These are phyloP conservation scores for Rhodomyrtus psidioides DNA, from an alignment of 441 rosid genomes.

Conservation along the genomic window DNA sequence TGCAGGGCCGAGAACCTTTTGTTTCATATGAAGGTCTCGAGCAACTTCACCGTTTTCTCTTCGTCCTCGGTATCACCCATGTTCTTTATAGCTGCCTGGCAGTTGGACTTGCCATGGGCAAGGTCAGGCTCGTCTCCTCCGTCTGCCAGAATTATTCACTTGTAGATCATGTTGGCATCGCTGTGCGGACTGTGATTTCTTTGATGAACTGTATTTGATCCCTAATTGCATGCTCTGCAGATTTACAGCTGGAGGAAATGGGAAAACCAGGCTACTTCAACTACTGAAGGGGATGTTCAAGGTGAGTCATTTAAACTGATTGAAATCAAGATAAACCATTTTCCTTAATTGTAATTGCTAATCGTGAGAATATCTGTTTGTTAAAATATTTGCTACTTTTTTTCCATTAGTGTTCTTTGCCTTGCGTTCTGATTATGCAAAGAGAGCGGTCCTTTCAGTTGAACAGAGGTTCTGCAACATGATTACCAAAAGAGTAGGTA, in stretches of 20 bases:
- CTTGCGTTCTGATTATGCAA: neutral
- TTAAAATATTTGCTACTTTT: neutral
- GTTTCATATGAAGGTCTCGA: slow-evolving; percentile 81
- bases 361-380: neutral
- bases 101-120: slow-evolving; percentile 90
- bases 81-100: slow-evolving; percentile 84
- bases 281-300: slow-evolving; percentile 48
- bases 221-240: slow-evolving; percentile 24
- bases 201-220: slow-evolving; percentile 6
- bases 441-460: neutral
- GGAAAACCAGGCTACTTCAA: slow-evolving; percentile 58
- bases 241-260: slow-evolving; percentile 98
- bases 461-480: neutral
- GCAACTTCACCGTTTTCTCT: slow-evolving; percentile 87
- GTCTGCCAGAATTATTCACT: neutral
- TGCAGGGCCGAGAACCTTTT: slow-evolving; percentile 90
- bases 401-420: neutral
- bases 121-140: slow-evolving; percentile 36
- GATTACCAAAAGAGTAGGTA: neutral
- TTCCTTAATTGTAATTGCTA: neutral
- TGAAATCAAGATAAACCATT: too few relatives aligned
- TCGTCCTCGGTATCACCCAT: slow-evolving; percentile 89
- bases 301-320: slow-evolving; percentile 24
- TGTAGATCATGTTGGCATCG: neutral
- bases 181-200: neutral